phyloP scores from a whole-genome alignment of 805 yeast species.

The Lipomyces lipofer region DNA sequence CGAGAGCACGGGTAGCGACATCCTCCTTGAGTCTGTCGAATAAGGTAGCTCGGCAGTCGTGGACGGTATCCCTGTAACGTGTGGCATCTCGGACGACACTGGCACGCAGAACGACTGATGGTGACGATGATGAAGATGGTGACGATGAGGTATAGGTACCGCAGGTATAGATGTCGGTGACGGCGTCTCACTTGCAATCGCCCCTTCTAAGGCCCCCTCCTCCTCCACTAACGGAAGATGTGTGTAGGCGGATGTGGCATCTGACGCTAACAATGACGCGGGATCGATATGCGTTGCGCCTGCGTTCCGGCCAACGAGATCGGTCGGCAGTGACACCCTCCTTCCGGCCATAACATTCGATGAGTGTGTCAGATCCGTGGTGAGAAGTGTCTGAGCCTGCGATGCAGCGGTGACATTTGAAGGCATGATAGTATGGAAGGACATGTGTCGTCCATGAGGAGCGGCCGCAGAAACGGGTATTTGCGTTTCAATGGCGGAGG shows the following conservation, averaged over 20 bases:
- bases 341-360: conserved; percentile 17
- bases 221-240: conserved; percentile 1
- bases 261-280: not conserved
- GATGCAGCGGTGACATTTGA: not conserved
- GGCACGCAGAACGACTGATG: too few relatives aligned
- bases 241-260: not conserved
- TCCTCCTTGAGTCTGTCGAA: not conserved
- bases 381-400: not conserved
- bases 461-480: not conserved
- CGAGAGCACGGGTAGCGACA: conserved; percentile 9
- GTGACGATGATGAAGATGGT: too few relatives aligned
- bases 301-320: not conserved
- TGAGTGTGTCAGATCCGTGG: conserved; percentile 15
- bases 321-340: conserved; percentile 7
- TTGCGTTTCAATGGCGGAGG: not conserved
- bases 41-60: not conserved
- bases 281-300: conserved; percentile 3
- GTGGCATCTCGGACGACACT: too few relatives aligned
- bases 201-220: not conserved
- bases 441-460: not conserved
- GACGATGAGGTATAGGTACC: not conserved
- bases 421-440: not conserved
- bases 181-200: too few relatives aligned
- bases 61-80: too few relatives aligned
- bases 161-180: not conserved